Evolutionary conservation across 768 basidiomycete genomes (phyloP), one percentile per base, ranked within the genome.

Genomic region (Tylopilus felleus): DNA sequence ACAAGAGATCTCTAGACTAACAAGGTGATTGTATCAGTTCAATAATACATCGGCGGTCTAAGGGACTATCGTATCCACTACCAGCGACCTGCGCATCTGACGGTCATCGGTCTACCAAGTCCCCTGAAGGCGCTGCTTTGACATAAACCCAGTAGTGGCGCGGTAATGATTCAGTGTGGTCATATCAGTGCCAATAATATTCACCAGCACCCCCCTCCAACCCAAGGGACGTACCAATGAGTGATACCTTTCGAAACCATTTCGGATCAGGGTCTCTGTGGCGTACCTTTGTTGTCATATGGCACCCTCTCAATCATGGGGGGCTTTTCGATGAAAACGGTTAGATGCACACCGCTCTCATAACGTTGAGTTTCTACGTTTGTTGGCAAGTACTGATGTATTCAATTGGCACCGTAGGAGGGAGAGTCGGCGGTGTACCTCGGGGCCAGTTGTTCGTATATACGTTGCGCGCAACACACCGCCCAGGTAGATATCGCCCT

Each of bases 251-350:
- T 14, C 13, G 16, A 33, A 33, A 13, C 33, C 25, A 38, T 40
- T 44, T 38, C 60, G 54, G 60, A 57, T 57, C 55, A 60, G 47
- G 16, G 16, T 27, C 33, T 12, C 8, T 1, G 44, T 47, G 47
- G 35, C 47, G 47, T 35, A 44, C 42, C 33, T 16, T 43, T 9
- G 31, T 29, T n/a, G 25, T 45, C 25, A 48, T 48, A 19, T 7
- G 19, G 19, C 36, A 38, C 2, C 36, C 9, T 13, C 12, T 10
- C 31, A 33, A 33, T 36, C 12, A n/a, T 19, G 8, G n/a, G 19
- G 8, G n/a, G 36, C 2, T 38, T 36, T 38, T 38, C n/a, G 36
- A 38, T 13, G 39, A 13, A 40, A 12, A 4, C 13, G 39, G 39
- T 1, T 22, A 40, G 21, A 40, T 22, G 14, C 9, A 44, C 38